Evolutionary conservation across 2,329 filamentous ascomycete species (phyloP).

Genomic region (Penicillium thymicola): DNA sequence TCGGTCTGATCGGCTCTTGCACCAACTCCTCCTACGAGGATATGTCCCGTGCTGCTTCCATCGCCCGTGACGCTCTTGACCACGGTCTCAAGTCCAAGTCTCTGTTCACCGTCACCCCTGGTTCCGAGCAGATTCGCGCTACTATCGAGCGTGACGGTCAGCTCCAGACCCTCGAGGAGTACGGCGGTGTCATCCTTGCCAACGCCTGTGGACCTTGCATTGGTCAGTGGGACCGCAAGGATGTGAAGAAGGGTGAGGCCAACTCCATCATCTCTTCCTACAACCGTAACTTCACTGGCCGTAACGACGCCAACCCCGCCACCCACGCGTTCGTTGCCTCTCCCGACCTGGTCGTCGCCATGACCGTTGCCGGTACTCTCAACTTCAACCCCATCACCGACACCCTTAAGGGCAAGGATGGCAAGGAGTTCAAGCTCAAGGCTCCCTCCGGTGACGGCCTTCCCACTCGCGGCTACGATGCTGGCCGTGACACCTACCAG

Average conservation of each 20-base stretch:
- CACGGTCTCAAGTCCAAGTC: conserved; percentile 94
- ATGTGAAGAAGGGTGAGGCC: conserved; percentile 89
- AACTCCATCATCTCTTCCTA: conserved; percentile 99
- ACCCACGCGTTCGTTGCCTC: conserved; percentile 93
- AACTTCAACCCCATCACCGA: conserved; percentile 96
- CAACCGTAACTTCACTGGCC: conserved; percentile 99
- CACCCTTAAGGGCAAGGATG: conserved; percentile 87
- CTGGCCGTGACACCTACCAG: conserved; percentile 92
- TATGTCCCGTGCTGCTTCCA: conserved; percentile 89
- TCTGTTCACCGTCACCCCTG: conserved; percentile 90
- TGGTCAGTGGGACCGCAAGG: conserved; percentile 90
- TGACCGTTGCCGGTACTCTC: conserved; percentile 77
- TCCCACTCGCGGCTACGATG: conserved; percentile 78
- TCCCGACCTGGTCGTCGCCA: conserved; percentile 81
- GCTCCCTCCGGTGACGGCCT: conserved; percentile 78
- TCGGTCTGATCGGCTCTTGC: conserved; percentile 96
- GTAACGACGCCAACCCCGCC: conserved; percentile 93
- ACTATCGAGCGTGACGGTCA: conserved; percentile 89
- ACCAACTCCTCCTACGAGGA: conserved; percentile 89
- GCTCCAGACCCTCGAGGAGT: conserved; percentile 91
- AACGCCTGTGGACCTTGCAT: conserved; percentile 94
- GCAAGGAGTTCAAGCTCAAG: conserved; percentile 89
- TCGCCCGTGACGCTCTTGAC: conserved; percentile 83
- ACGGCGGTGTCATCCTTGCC: conserved; percentile 88
- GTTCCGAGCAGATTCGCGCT: conserved; percentile 93